Evolutionary conservation across 345 rosid species (phyloP), one percentile per base, ranked within the genome.

Genomic region (Dimocarpus longan): DNA sequence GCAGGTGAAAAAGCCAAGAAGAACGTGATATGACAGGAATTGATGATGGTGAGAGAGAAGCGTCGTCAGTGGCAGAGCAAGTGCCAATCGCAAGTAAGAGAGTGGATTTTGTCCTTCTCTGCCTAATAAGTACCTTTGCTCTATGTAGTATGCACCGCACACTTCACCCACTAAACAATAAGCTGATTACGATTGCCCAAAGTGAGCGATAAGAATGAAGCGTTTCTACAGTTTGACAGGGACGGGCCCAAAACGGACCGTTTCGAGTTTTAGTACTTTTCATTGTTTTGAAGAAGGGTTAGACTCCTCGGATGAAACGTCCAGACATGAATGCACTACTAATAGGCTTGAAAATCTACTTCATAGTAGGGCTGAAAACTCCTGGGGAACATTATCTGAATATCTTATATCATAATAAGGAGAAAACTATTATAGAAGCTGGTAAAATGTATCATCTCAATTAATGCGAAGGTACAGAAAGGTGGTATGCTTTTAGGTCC

Each of bases 81-180:
- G 64, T 32, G 75, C 54, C 68, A 77, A 62, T 43, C n/a, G 43
- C 37, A 70, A 32, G 21, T 22, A 68, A 68, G 24, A 48, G 67
- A 48, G 71, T 43, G 71, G 71, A 50, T 21, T 82, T 82, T 59
- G 80, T 72, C 78, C 52, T 66, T 42, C 67, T 71, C 8, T 70
- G 72, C 10, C 2, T 67, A 60, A 76, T 77, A 76, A 64, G 57
- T 52, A 50, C 5, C 74, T 32, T 65, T 56, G 43, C 43, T 39
- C 2, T 68, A 46, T 6, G 50, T 46, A 64, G 63, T 21, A 8
- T 6, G n/a, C 26, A 67, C 85, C 86, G 86, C 85, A 81, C 82
- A 79, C 28, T 82, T 65, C 87, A 77, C 4, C 67, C 67, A 19
- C 37, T 1, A 16, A 4, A 28, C 72, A 4, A 46, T 8, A 32